Conservation (phyloP, 2,329 filamentous ascomycete genomes). For the Pseudopithomyces chartarum region DNA sequence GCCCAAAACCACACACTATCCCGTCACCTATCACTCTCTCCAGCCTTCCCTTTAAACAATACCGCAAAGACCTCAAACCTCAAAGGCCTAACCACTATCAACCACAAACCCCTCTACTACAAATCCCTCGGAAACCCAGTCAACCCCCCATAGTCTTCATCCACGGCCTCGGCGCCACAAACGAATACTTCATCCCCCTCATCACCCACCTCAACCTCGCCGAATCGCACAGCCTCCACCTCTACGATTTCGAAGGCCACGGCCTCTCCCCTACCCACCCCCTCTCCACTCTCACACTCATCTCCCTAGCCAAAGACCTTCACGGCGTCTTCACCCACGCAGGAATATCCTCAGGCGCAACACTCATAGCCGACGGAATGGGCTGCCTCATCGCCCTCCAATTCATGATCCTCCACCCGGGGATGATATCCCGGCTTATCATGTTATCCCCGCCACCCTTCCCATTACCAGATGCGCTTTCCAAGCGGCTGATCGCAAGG, state of each 20-base stretch:
- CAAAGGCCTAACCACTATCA: slow-evolving; percentile 45
- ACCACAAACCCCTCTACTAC: slow-evolving; percentile 51
- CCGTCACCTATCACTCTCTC: slow-evolving; percentile 25
- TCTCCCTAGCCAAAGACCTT: slow-evolving; percentile 52
- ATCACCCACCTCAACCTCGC: slow-evolving; percentile 42
- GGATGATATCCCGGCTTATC: slow-evolving; percentile 51
- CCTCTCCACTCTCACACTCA: slow-evolving; percentile 50
- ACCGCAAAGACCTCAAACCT: slow-evolving; percentile 41
- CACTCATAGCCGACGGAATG: slow-evolving; percentile 58
- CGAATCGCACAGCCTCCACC: slow-evolving; percentile 43
- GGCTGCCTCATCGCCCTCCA: slow-evolving; percentile 56
- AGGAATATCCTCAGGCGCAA: slow-evolving; percentile 39
- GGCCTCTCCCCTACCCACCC: slow-evolving; percentile 59
- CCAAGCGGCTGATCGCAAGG: slow-evolving; percentile 35
- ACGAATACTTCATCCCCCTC: slow-evolving; percentile 54
- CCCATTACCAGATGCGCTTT: slow-evolving; percentile 49
- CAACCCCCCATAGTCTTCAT: slow-evolving; percentile 54
- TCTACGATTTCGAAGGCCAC: slow-evolving; percentile 63
- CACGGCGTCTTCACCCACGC: slow-evolving; percentile 44
- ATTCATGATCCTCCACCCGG: slow-evolving; percentile 49
- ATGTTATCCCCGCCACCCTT: slow-evolving; percentile 55
- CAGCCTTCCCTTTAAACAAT: slow-evolving; percentile 46
- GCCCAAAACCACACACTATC: slow-evolving; percentile 30
- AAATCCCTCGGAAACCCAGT: slow-evolving; percentile 29
- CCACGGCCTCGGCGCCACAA: slow-evolving; percentile 60